Evolutionary conservation across 2,329 filamentous ascomycete species (phyloP).

Genomic region (Aspergillus sp.): DNA sequence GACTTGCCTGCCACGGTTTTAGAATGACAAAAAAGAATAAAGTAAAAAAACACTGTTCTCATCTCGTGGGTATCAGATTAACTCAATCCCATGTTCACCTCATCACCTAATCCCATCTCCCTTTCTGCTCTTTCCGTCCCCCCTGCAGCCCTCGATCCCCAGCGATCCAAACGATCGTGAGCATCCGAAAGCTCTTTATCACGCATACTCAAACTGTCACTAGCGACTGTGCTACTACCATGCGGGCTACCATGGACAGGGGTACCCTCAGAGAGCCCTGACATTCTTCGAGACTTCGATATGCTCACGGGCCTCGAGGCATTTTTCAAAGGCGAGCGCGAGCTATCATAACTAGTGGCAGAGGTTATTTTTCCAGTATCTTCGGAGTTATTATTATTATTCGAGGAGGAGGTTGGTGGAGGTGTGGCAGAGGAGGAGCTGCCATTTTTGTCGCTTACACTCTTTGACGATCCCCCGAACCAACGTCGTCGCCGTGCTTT

Average conservation of each 20-base stretch:
- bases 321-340: conserved; percentile 16
- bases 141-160: conserved; percentile 55
- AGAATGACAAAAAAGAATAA: background rate
- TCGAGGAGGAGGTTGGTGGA: conserved; percentile 13
- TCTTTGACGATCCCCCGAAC: conserved; percentile 34
- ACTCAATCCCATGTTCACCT: conserved; percentile 79
- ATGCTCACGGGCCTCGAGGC: conserved; percentile 33
- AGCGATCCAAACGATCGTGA: conserved; percentile 52
- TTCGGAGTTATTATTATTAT: conserved; percentile 21
- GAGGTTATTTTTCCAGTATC: conserved; percentile 25
- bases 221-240: conserved; percentile 25
- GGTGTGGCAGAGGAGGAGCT: conserved; percentile 19
- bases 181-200: conserved; percentile 39
- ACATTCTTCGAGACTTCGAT: conserved; percentile 27
- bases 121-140: conserved; percentile 51
- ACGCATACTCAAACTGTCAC: conserved; percentile 34
- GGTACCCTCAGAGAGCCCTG: conserved; percentile 21
- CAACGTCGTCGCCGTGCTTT: conserved; percentile 37
- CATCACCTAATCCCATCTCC: conserved; percentile 79
- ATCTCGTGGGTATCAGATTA: conserved; percentile 38
- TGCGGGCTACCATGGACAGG: conserved; percentile 19
- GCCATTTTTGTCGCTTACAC: conserved; percentile 29
- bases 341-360: conserved; percentile 18
- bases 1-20: background rate
- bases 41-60: background rate